Percentiles rank a stretch among this genome's conserved stretches.
phyloP scores from a whole-genome alignment of 2,329 filamentous ascomycete genomes.

The Fusarium nematophilum region DNA sequence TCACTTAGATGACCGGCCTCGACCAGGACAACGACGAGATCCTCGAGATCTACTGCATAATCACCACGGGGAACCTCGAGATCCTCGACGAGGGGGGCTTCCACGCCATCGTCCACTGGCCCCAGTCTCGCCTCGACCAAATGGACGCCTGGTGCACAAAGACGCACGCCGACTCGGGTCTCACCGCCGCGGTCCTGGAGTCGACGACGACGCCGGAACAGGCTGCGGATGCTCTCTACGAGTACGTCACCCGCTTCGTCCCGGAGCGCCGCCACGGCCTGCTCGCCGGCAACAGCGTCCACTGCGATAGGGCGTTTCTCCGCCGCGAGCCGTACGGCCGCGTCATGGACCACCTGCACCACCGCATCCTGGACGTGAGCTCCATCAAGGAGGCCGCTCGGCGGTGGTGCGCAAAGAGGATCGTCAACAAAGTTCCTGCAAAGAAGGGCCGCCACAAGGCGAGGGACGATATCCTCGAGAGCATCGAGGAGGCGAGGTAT shows the following conservation, averaged over 20 bases:
- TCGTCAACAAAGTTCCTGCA: slow-evolving; percentile 69
- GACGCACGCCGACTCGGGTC: slow-evolving; percentile 83
- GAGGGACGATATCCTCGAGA: slow-evolving; percentile 90
- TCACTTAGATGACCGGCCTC: slow-evolving; percentile 79
- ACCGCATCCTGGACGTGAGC: slow-evolving; percentile 93
- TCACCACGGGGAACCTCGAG: slow-evolving; percentile 84
- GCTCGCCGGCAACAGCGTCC: slow-evolving; percentile 92
- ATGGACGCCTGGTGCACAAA: slow-evolving; percentile 92
- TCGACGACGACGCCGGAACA: slow-evolving; percentile 78
- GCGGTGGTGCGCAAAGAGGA: slow-evolving; percentile 72
- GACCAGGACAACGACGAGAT: slow-evolving; percentile 83
- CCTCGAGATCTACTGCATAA: slow-evolving; percentile 90
- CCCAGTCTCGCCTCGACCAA: slow-evolving; percentile 73
- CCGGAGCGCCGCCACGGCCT: slow-evolving; percentile 75
- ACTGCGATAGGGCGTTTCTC: slow-evolving; percentile 88
- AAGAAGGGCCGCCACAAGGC: slow-evolving; percentile 87
- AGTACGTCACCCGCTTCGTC: slow-evolving; percentile 80
- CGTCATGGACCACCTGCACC: slow-evolving; percentile 83
- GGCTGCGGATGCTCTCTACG: slow-evolving; percentile 78
- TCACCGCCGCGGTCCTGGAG: slow-evolving; percentile 79
- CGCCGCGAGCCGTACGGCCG: slow-evolving; percentile 77
- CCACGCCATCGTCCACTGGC: slow-evolving; percentile 82
- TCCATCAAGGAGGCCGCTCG: slow-evolving; percentile 89
- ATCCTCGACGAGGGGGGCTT: slow-evolving; percentile 82
- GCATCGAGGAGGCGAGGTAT: slow-evolving; percentile 89